Base-by-base conservation (phyloP, 768 basidiomycete genomes). In the Termitomyces sp. region DNA sequence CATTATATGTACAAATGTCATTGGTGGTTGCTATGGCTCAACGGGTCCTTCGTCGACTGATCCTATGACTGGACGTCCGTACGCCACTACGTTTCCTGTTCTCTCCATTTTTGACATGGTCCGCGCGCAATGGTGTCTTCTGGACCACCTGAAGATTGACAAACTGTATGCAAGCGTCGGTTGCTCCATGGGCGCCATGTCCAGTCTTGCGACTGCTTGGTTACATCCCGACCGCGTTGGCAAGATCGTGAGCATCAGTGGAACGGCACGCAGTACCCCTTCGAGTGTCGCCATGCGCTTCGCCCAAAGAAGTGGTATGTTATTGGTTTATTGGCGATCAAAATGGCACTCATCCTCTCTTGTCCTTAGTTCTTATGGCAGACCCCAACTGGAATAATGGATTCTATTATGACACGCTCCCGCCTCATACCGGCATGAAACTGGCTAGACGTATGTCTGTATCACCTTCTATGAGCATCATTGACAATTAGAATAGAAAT, bases 381-480 rank as follows among this genome's bases (percentile, higher is more conserved):
- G 97, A 99, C 72, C 96, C 96, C 0, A 98, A 98, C 61, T 99
- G 97, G 97, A 99, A 98, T 59, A 87, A 94, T 35, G 97, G 97
- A 4, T 98, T 96, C 71, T 99, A 99, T 69, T 99, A 99, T 68
- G 92, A 96, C 57, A 79, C 80, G 8, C 68, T 95, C n/a, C 97
- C 97, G 2, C 97, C 97, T 0, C 97, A 99, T 68, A 91, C 86
- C 1, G 97, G 97, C 28, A 98, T 99, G 94, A 99, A 99, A 69
- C 82, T 99, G 19, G 97, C 97, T 27, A 83, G 97, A 62, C 97
- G 95, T 97, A 65, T 51, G 72, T 64, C 45, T 27, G 16, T 30
- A 46, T 53, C 5, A 30, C 14, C 42, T 28, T 23, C 17, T 30
- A 45, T 48, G 55, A 17, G 49, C 50, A 52, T 23, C 43, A 56